Evolutionary conservation across 2,329 filamentous ascomycete species (phyloP), one percentile per base, ranked within the genome.

Genomic region (Chaetomiaceae sp.): DNA sequence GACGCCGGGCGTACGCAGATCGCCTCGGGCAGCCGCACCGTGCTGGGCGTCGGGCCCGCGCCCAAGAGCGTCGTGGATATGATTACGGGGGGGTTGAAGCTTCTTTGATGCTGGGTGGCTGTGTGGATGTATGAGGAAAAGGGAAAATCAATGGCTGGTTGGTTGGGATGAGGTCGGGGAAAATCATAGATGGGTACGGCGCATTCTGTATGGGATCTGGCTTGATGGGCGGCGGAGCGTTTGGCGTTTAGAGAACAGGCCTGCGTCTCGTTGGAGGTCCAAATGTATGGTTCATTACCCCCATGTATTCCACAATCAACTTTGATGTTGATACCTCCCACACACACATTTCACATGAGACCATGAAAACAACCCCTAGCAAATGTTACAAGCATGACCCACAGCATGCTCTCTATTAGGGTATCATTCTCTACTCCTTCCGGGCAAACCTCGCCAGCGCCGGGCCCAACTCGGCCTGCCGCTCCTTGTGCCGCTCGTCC

Each of bases 1-100:
- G 93, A 99, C 70, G 93, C 93, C n/a, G 93, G 93, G 13, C 81
- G 93, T 55, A 99, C 93, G 40, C 93, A 99, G 79, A 97, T 99
- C 68, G 91, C 90, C 46, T 84, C 87, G 38, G 92, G 93, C 16
- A 96, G 90, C 68, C 79, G 89, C 67, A 99, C 93, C 0, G 93
- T 99, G 37, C 73, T 99, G 45, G 93, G 93, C 1, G 83, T 92
- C 47, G 84, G 84, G 0, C 84, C 84, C 2, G 92, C 86, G 21
- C 92, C 92, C 0, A 91, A 86, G 75, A 91, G 87, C 62, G 73
- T 91, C 50, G 84, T 99, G 44, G 89, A 99, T 67, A 73, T 85
- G 68, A 83, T 99, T 55, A 96, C 91, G 5, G 89, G 89, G 1
- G 76, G 84, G 54, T 72, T 96, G 70, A 96, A 93, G 77, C 69